A percentile compares a stretch with the other conserved stretches of the same genome.
phyloP scores from a whole-genome alignment of 2,329 filamentous ascomycete genomes.

The Cercospora beticola region DNA sequence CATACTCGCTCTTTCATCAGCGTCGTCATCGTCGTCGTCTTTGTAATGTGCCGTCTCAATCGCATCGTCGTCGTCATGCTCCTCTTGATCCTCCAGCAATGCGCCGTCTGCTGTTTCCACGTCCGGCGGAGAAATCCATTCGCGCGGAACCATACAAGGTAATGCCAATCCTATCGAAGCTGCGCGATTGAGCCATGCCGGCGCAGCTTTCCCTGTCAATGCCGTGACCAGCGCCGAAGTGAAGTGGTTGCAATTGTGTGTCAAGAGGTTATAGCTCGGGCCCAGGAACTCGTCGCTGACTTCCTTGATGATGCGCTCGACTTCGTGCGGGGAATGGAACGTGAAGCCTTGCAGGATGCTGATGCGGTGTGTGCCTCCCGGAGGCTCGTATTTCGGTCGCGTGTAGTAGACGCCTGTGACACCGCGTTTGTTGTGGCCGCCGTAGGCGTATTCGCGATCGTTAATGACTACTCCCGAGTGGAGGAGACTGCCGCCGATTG shows the following conservation, averaged over 20 bases:
- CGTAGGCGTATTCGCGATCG: constrained; percentile 79
- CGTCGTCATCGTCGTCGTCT: constrained; percentile 5
- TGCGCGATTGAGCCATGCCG: constrained; percentile 76
- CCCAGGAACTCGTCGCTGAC: constrained; percentile 73
- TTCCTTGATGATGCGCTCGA: constrained; percentile 66
- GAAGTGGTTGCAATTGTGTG: constrained; percentile 87
- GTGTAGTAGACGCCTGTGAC: constrained; percentile 84
- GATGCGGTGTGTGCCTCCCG: constrained; percentile 73
- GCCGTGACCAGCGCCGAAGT: constrained; percentile 72
- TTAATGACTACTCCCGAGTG: constrained; percentile 83
- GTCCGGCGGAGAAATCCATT: constrained; percentile 79
- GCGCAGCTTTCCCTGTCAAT: constrained; percentile 68
- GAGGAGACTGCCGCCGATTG: constrained; percentile 71
- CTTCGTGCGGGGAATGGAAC: constrained; percentile 65
- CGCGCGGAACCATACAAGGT: constrained; percentile 76
- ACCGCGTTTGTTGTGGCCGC: constrained; percentile 70
- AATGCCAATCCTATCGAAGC: constrained; percentile 79
- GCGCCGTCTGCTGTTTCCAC: constrained; percentile 71
- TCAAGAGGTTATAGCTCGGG: constrained; percentile 75
- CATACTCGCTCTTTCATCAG: constrained; percentile 10
- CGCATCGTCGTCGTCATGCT: constrained; percentile 44
- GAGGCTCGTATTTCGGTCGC: constrained; percentile 65
- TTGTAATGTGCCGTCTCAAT: constrained; percentile 21
- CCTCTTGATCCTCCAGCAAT: constrained; percentile 59
- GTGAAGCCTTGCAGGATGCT: constrained; percentile 79